phyloP scores from a whole-genome alignment of 2,329 filamentous ascomycete species.

The Trichoderma arundinaceum region DNA sequence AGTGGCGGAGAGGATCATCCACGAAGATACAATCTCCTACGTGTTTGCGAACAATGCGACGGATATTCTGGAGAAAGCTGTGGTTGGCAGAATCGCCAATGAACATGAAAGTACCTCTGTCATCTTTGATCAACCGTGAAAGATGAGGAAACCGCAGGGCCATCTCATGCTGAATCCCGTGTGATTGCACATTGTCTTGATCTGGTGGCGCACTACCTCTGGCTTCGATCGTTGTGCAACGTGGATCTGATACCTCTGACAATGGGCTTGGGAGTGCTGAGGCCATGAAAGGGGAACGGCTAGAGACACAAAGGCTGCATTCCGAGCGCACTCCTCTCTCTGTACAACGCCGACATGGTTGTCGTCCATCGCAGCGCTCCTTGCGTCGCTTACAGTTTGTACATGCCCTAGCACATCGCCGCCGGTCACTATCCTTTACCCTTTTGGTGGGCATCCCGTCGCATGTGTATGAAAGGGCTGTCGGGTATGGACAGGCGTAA shows the following conservation, averaged over 20 bases:
- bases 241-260: slow-evolving; percentile 1
- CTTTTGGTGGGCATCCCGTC: slow-evolving; percentile 6
- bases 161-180: background rate
- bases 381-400: slow-evolving; percentile 20
- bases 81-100: slow-evolving; percentile 8
- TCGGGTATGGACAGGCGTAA: background rate
- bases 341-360: slow-evolving; percentile 9
- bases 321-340: slow-evolving; percentile 2
- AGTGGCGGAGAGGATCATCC: slow-evolving; percentile 1
- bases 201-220: background rate
- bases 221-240: slow-evolving; percentile 6
- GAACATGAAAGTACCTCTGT: slow-evolving; percentile 20
- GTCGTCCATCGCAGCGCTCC: slow-evolving; percentile 12
- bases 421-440: slow-evolving; percentile 6
- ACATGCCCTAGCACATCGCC: slow-evolving; percentile 10
- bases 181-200: background rate
- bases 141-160: slow-evolving; percentile 5
- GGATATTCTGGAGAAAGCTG: slow-evolving; percentile 14
- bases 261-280: background rate
- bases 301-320: background rate
- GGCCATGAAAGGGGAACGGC: background rate
- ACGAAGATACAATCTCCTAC: slow-evolving; percentile 7
- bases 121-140: slow-evolving; percentile 7
- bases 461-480: background rate
- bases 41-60: background rate